phyloP scores from a whole-genome alignment of 2,329 filamentous ascomycete species.

The Emergomyces orientalis region DNA sequence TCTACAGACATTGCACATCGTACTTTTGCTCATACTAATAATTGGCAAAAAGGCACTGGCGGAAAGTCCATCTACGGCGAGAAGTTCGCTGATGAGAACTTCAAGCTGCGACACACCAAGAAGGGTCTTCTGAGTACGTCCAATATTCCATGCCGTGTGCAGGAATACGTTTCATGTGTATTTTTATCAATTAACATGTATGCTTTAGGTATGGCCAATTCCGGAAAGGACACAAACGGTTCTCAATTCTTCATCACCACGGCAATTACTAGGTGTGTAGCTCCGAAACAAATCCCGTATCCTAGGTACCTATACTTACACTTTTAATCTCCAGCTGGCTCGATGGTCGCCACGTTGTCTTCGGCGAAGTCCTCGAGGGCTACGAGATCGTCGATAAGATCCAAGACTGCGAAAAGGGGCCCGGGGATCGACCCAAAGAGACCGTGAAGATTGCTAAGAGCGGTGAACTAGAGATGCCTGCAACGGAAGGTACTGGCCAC shows the following conservation, averaged over 20 bases:
- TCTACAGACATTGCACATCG: neutral
- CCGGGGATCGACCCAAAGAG: conserved; percentile 48
- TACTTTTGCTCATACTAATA: neutral
- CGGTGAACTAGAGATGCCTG: conserved; percentile 52
- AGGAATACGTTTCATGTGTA: neutral
- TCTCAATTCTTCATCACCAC: conserved; percentile 62
- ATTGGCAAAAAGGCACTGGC: conserved; percentile 43
- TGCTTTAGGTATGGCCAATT: conserved; percentile 52
- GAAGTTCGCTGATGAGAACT: conserved; percentile 62
- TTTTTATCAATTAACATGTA: neutral
- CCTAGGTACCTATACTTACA: neutral
- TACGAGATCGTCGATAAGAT: conserved; percentile 58
- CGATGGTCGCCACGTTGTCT: conserved; percentile 57
- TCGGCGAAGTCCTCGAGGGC: conserved; percentile 60
- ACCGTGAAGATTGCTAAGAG: conserved; percentile 57
- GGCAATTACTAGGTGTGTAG: conserved; percentile 42
- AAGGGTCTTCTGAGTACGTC: conserved; percentile 51
- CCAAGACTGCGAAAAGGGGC: conserved; percentile 51
- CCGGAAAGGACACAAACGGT: conserved; percentile 55
- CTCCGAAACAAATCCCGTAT: neutral
- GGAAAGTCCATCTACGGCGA: conserved; percentile 59
- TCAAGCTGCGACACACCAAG: conserved; percentile 60
- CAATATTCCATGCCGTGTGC: neutral
- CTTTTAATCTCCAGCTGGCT: conserved; percentile 41
- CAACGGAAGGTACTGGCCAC: conserved; percentile 51